These are phyloP conservation scores for Erythrophleum ivorense DNA, from an alignment of 331 rosid genomes.

Conservation along the genomic window DNA sequence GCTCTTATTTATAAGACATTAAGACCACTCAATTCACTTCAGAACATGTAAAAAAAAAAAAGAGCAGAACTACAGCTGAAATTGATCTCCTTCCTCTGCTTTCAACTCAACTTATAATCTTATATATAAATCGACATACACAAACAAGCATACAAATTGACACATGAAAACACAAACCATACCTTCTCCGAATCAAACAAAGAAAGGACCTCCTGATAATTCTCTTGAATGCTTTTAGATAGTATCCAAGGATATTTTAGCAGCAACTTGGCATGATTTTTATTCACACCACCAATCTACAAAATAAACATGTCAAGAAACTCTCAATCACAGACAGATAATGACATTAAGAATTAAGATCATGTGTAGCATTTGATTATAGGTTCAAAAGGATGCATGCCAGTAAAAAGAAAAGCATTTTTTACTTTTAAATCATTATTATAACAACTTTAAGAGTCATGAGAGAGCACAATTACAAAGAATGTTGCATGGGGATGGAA, in stretches of 20 bases:
- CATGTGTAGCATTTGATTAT: not conserved
- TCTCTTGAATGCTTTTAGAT: constrained; percentile 70
- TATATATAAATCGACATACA: not conserved
- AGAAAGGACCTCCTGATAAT: constrained; percentile 55
- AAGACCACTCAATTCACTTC: constrained; percentile 27
- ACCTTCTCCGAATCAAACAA: constrained; percentile 71
- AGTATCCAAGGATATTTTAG: constrained; percentile 84
- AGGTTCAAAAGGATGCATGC: not conserved
- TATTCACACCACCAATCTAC: constrained; percentile 63
- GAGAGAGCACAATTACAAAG: not conserved
- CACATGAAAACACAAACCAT: constrained; percentile 35
- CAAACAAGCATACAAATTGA: constrained; percentile 12
- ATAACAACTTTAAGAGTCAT: not conserved
- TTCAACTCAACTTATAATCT: constrained; percentile 31
- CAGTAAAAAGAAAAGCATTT: not conserved
- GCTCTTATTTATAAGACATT: constrained; percentile 11
- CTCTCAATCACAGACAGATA: constrained; percentile 8
- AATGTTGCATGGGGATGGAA: not conserved
- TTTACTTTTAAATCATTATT: not conserved
- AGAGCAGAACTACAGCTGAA: not conserved
- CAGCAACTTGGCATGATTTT: constrained; percentile 57
- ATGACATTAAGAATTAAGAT: constrained; percentile 20
- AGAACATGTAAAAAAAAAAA: not conserved
- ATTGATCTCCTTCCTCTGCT: constrained; percentile 14
- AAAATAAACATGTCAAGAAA: constrained; percentile 33